phyloP scores from a whole-genome alignment of 352 stramenopile genomes.

The Pythium pyrilobum region DNA sequence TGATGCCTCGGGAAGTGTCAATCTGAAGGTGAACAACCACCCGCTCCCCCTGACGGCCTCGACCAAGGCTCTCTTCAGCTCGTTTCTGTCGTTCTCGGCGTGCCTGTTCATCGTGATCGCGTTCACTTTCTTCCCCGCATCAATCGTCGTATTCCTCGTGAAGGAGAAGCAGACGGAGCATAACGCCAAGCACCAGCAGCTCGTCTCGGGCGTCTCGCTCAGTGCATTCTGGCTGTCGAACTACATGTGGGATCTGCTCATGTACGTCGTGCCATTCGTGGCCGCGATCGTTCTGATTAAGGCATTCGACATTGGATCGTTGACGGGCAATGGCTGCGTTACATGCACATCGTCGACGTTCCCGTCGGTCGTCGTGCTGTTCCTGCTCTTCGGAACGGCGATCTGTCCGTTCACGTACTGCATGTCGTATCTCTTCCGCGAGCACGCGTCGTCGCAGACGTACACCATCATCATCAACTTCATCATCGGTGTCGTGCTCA shows the following conservation, averaged over 20 bases:
- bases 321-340: slow-evolving; percentile 25
- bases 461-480: slow-evolving; percentile 71
- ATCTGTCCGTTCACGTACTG: slow-evolving; percentile 58
- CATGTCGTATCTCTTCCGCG: slow-evolving; percentile 56
- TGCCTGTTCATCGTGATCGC: slow-evolving; percentile 85
- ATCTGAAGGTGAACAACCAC: slow-evolving; percentile 49
- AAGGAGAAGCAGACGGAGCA: slow-evolving; percentile 87
- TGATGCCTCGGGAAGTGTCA: slow-evolving; percentile 6
- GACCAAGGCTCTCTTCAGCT: slow-evolving; percentile 34
- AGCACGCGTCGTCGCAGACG: slow-evolving; percentile 53
- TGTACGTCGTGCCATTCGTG: slow-evolving; percentile 81
- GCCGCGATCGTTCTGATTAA: slow-evolving; percentile 40
- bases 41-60: slow-evolving; percentile 40
- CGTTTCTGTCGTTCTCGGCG: slow-evolving; percentile 67
- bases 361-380: slow-evolving; percentile 41
- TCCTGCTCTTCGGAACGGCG: slow-evolving; percentile 49
- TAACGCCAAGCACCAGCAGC: slow-evolving; percentile 97
- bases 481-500: slow-evolving; percentile 46
- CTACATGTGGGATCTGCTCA: slow-evolving; percentile 90
- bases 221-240: slow-evolving; percentile 96
- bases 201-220: slow-evolving; percentile 92
- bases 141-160: slow-evolving; percentile 94
- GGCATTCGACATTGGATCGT: slow-evolving; percentile 15
- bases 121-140: slow-evolving; percentile 90
- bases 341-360: slow-evolving; percentile 28